Evolutionary conservation across 352 stramenopile species (phyloP).

Genomic region (Phytopythium sindhum): DNA sequence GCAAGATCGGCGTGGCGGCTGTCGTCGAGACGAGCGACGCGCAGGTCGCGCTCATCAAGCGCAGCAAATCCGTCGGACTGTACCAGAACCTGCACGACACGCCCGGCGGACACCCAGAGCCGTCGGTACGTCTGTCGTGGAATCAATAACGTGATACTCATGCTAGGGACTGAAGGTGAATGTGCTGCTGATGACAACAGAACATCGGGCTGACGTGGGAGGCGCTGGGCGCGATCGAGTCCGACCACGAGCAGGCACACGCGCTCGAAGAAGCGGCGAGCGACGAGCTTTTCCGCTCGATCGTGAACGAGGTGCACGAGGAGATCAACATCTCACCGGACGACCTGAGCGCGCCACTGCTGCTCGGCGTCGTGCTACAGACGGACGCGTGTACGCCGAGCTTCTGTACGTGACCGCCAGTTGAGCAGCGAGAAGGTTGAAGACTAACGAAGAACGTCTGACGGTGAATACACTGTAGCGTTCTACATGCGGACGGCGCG

Average conservation of each 20-base stretch:
- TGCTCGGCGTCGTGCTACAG: conserved; percentile 75
- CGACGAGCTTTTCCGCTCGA: conserved; percentile 65
- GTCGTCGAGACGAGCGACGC: conserved; percentile 61
- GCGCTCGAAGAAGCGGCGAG: conserved; percentile 27
- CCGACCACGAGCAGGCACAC: conserved; percentile 4
- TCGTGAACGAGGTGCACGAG: conserved; percentile 71
- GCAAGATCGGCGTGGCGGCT: conserved; percentile 77
- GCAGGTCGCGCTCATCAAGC: conserved; percentile 62
- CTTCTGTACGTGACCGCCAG: conserved; percentile 41
- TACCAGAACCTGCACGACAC: conserved; percentile 79
- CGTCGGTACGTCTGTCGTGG: conserved; percentile 19
- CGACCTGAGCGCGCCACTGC: conserved; percentile 40
- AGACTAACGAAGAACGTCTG: neutral
- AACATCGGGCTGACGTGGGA: conserved; percentile 32
- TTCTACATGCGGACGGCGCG: conserved; percentile 51
- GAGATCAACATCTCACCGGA: conserved; percentile 60
- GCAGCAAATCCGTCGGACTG: conserved; percentile 58
- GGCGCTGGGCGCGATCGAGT: conserved; percentile 20
- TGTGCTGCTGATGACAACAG: conserved; percentile 7
- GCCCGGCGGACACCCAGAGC: conserved; percentile 76
- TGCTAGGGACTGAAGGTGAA: neutral
- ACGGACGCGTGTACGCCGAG: conserved; percentile 68
- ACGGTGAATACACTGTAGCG: conserved; percentile 19
- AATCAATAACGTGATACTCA: neutral
- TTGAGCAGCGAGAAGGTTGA: neutral